Percentiles rank a stretch among this genome's conserved stretches.
phyloP scores from a whole-genome alignment of 2,329 filamentous ascomycete species.

The Westerdykella ornata region DNA sequence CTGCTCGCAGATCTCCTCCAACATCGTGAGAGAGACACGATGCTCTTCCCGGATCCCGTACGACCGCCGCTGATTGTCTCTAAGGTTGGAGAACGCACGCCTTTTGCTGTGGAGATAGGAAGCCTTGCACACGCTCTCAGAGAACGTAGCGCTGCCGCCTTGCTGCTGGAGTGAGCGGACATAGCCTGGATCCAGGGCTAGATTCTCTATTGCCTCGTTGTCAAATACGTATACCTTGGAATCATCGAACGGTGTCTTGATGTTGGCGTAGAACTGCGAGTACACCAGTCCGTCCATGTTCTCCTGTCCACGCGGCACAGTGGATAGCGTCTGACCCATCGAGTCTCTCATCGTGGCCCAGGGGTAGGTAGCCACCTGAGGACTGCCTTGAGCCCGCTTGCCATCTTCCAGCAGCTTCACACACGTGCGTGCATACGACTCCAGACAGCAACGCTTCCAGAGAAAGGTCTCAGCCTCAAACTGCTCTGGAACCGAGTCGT shows the following conservation, averaged over 20 bases:
- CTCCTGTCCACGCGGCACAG: background rate
- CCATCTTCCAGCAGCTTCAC: background rate
- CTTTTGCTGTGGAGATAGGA: background rate
- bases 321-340: background rate
- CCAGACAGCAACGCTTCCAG: background rate
- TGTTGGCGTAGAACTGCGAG: background rate
- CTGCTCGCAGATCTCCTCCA: constrained; percentile 1
- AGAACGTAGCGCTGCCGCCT: background rate
- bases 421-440: background rate
- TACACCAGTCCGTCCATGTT: background rate
- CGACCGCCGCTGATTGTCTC: background rate
- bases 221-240: background rate
- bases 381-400: background rate
- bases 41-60: constrained; percentile 2
- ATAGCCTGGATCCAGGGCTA: background rate
- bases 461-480: background rate
- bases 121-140: background rate
- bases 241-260: background rate
- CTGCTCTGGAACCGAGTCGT: background rate
- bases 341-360: background rate
- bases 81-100: too few relatives aligned
- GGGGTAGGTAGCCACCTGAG: background rate
- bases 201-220: background rate
- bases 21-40: constrained; percentile 1
- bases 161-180: background rate